phyloP scores from a whole-genome alignment of 2,329 filamentous ascomycete genomes.

The Mycogone perniciosa region DNA sequence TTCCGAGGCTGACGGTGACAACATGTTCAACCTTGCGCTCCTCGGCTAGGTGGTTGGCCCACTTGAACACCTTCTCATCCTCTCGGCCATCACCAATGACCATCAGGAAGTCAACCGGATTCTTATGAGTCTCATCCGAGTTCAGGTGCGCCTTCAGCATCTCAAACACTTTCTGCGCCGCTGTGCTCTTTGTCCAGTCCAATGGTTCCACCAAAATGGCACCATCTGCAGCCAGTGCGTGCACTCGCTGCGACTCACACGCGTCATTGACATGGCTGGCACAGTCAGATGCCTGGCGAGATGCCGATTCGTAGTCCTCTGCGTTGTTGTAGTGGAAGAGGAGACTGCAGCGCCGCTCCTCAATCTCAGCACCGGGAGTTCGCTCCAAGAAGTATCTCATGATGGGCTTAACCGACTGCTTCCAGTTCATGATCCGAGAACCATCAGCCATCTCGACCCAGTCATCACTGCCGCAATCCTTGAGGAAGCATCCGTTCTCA shows the following conservation, averaged over 20 bases:
- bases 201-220: conserved; percentile 79
- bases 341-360: conserved; percentile 85
- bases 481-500: conserved; percentile 89
- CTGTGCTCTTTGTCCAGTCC: conserved; percentile 82
- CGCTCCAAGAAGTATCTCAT: conserved; percentile 86
- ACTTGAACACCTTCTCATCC: conserved; percentile 88
- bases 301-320: conserved; percentile 68
- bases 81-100: conserved; percentile 87
- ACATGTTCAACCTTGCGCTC: conserved; percentile 59
- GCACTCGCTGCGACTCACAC: conserved; percentile 75
- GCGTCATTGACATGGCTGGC: conserved; percentile 94
- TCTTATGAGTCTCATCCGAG: conserved; percentile 23
- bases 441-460: conserved; percentile 78
- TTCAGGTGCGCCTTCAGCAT: conserved; percentile 40
- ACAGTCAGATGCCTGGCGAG: conserved; percentile 79
- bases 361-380: conserved; percentile 79
- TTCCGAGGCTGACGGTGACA: conserved; percentile 80
- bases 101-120: conserved; percentile 75
- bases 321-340: conserved; percentile 85
- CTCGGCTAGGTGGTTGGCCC: conserved; percentile 73
- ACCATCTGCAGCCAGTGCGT: conserved; percentile 73
- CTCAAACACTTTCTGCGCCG: conserved; percentile 67
- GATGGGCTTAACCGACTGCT: conserved; percentile 73
- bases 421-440: conserved; percentile 68
- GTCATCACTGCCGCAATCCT: conserved; percentile 57